phyloP scores from a whole-genome alignment of 164 flowering plant species.

The Nymphaea thermarum region DNA sequence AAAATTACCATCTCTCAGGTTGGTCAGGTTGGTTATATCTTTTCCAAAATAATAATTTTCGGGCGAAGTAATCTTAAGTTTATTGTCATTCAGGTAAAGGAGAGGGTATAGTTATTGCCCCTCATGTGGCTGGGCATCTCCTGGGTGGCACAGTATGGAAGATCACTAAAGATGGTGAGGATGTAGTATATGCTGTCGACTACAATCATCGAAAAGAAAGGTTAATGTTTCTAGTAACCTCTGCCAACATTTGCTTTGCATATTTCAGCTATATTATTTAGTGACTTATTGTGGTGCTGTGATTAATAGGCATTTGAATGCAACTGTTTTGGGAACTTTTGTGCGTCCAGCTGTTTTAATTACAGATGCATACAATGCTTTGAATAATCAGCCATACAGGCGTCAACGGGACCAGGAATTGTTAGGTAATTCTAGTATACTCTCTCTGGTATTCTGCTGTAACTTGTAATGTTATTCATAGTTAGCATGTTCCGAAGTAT shows the following conservation, averaged over 20 bases:
- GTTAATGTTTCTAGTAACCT: conserved; percentile 17
- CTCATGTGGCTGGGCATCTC: conserved; percentile 95
- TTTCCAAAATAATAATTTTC: background rate
- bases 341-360: conserved; percentile 95
- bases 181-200: conserved; percentile 94
- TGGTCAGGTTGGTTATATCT: background rate
- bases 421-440: conserved; percentile 34
- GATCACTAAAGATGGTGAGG: conserved; percentile 96
- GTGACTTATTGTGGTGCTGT: conserved; percentile 7
- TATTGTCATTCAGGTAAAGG: conserved; percentile 48
- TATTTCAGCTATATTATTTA: background rate
- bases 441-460: background rate
- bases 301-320: conserved; percentile 71
- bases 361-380: conserved; percentile 94
- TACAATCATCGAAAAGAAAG: conserved; percentile 94
- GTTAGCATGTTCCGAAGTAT: too few relatives aligned
- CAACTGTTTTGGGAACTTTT: conserved; percentile 75
- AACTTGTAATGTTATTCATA: too few relatives aligned
- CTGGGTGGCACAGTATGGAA: conserved; percentile 95
- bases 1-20: conserved; percentile 47
- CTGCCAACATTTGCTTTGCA: background rate
- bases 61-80: background rate
- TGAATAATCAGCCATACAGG: conserved; percentile 70
- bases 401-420: conserved; percentile 83
- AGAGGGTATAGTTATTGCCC: conserved; percentile 94